phyloP scores from a whole-genome alignment of 345 rosid species.

The Iberis pinnata region DNA sequence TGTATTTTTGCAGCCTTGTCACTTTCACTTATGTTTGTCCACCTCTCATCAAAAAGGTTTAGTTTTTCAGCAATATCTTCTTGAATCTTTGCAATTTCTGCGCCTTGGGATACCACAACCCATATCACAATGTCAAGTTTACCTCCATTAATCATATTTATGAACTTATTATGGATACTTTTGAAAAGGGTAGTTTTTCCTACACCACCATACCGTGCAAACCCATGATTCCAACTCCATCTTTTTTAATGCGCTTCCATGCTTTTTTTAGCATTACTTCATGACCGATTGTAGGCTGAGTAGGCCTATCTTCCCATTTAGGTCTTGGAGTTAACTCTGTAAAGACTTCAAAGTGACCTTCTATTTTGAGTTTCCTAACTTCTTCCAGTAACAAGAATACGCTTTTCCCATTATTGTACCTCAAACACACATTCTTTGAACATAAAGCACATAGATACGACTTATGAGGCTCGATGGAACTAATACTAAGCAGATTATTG shows the following conservation, averaged over 20 bases:
- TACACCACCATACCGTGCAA: too few relatives aligned
- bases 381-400: slow-evolving; percentile 3
- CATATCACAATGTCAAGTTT: too few relatives aligned
- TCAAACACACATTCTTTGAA: neutral
- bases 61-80: too few relatives aligned
- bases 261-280: slow-evolving; percentile 9
- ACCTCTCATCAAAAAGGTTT: too few relatives aligned
- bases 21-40: neutral
- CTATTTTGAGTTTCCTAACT: neutral
- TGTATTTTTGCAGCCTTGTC: neutral
- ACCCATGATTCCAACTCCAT: too few relatives aligned
- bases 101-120: too few relatives aligned
- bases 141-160: neutral
- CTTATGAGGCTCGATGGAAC: neutral
- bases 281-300: slow-evolving; percentile 12
- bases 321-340: neutral
- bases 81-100: too few relatives aligned
- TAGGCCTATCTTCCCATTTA: neutral
- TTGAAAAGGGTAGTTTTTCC: too few relatives aligned
- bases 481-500: neutral
- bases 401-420: too few relatives aligned
- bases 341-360: slow-evolving; percentile 9
- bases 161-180: too few relatives aligned
- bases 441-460: slow-evolving; percentile 9
- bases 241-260: too few relatives aligned